Evolutionary conservation across 371 early-diverging fungal species (phyloP).

Genomic region (Zychaea mexicana): DNA sequence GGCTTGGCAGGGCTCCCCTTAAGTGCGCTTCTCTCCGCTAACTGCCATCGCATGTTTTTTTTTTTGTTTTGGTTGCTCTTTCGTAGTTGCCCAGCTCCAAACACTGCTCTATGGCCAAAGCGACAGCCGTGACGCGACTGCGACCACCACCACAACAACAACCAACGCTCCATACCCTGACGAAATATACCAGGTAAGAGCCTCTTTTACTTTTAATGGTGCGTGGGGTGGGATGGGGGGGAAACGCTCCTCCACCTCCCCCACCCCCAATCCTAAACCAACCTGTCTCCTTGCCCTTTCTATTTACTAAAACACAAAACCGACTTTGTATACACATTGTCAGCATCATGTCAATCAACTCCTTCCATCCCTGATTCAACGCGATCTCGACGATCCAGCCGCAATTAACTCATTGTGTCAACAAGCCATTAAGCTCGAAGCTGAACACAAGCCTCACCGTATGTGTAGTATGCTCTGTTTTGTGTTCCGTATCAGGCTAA

Average conservation of each 20-base stretch:
- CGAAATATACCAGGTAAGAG: slow-evolving; percentile 8
- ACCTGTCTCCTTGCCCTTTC: not conserved
- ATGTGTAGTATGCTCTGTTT: too few relatives aligned
- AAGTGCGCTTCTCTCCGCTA: not conserved
- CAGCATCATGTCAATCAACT: not conserved
- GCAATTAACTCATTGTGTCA: not conserved
- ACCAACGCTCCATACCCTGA: slow-evolving; percentile 5
- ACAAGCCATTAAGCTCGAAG: not conserved
- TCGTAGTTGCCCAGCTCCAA: not conserved
- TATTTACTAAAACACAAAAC: not conserved
- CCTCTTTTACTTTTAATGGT: not conserved
- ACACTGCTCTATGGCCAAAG: slow-evolving; percentile 5
- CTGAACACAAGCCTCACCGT: not conserved
- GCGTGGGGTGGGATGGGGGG: too few relatives aligned
- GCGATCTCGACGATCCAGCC: not conserved
- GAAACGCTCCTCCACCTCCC: not conserved
- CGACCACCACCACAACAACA: too few relatives aligned
- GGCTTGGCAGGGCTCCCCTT: slow-evolving; percentile 11
- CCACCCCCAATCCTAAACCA: too few relatives aligned
- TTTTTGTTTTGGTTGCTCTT: not conserved
- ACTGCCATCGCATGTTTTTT: slow-evolving; percentile 3
- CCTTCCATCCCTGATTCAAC: not conserved
- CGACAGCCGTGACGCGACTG: too few relatives aligned
- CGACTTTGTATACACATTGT: not conserved
- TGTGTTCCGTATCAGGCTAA: not conserved